Evolutionary conservation across 352 stramenopile genomes (phyloP).

Genomic region (Blastocystis sp.): DNA sequence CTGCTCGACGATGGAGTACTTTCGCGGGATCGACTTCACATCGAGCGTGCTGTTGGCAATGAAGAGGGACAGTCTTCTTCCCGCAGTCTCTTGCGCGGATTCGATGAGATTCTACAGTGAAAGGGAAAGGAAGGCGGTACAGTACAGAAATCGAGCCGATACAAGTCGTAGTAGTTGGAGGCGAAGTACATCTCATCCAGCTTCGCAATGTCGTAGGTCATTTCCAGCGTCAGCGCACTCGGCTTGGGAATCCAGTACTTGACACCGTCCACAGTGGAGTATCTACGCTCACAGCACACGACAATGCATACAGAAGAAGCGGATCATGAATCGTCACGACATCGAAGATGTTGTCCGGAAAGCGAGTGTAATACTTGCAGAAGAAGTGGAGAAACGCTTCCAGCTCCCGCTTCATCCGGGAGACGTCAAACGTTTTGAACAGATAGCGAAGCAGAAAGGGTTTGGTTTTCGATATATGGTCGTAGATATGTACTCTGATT

Average conservation of each 20-base stretch:
- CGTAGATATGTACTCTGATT: slow-evolving; percentile 6
- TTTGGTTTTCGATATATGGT: not conserved
- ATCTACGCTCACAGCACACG: not conserved
- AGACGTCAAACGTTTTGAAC: slow-evolving; percentile 3
- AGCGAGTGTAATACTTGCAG: slow-evolving; percentile 56
- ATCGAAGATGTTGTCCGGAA: slow-evolving; percentile 38
- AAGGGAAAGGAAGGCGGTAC: not conserved
- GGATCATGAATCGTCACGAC: slow-evolving; percentile 21
- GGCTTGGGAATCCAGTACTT: not conserved
- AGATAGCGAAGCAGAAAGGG: not conserved
- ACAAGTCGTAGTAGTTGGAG: slow-evolving; percentile 24
- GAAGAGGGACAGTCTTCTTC: slow-evolving; percentile 29
- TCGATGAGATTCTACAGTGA: slow-evolving; percentile 51
- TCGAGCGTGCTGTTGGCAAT: not conserved
- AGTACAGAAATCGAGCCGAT: slow-evolving; percentile 57
- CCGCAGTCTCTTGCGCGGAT: slow-evolving; percentile 58
- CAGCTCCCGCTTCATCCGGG: not conserved
- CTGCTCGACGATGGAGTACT: slow-evolving; percentile 49
- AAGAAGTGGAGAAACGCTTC: slow-evolving; percentile 38
- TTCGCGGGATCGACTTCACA: slow-evolving; percentile 22
- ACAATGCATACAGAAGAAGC: not conserved
- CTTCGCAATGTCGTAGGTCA: slow-evolving; percentile 33
- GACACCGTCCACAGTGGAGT: not conserved
- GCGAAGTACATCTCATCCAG: slow-evolving; percentile 54
- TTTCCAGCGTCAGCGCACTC: not conserved